phyloP scores from a whole-genome alignment of 768 basidiomycete genomes.

The Botryobasidium botryosum region DNA sequence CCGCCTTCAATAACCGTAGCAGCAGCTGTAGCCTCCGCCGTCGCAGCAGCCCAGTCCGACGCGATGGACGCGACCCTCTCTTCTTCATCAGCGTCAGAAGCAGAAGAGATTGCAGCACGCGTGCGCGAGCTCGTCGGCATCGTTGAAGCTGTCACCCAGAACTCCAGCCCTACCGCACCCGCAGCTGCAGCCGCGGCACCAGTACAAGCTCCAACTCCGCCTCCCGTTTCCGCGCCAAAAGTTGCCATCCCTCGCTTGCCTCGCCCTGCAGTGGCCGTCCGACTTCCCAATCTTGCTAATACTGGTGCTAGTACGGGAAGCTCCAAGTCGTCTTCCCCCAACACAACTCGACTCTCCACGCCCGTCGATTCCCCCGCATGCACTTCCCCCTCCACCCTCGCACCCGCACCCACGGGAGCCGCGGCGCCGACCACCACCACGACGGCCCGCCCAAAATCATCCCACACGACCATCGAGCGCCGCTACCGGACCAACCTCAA shows the following conservation, averaged over 20 bases:
- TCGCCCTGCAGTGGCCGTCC: too few relatives aligned
- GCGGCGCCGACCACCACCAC: neutral
- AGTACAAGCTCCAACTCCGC: neutral
- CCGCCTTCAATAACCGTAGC: neutral
- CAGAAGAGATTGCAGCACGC: neutral
- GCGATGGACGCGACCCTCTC: too few relatives aligned
- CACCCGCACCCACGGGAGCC: neutral
- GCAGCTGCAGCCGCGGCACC: neutral
- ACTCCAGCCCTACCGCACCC: neutral
- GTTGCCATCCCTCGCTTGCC: neutral
- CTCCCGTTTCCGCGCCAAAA: neutral
- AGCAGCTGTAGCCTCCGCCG: neutral
- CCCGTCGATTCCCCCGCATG: neutral
- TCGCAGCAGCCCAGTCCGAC: neutral
- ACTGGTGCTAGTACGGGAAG: too few relatives aligned
- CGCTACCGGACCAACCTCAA: slow-evolving; percentile 81
- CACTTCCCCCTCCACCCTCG: neutral
- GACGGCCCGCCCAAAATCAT: slow-evolving; percentile 36
- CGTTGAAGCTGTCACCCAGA: too few relatives aligned
- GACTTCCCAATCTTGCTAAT: too few relatives aligned
- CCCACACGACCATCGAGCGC: slow-evolving; percentile 78
- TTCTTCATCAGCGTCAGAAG: neutral
- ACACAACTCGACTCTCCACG: neutral
- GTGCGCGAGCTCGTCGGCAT: neutral
- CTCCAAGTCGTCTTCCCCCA: neutral